phyloP scores from a whole-genome alignment of 106 monocot genomes.

The Posidonia australis region DNA sequence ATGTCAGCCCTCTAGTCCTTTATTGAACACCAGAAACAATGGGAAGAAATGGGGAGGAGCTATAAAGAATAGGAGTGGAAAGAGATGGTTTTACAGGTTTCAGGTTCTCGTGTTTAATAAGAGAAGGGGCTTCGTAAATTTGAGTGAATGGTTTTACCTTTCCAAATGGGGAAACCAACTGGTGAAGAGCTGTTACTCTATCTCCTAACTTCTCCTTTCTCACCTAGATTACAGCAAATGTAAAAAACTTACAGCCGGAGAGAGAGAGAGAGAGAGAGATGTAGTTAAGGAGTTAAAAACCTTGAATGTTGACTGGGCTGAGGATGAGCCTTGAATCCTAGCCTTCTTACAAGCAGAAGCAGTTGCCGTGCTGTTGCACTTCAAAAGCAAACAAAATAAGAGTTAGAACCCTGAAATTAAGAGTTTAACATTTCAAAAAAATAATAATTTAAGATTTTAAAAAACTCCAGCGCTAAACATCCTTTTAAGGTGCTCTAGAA shows the following conservation, averaged over 20 bases:
- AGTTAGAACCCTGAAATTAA: no score
- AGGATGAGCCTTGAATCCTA: constrained; percentile 58
- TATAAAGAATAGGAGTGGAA: no score
- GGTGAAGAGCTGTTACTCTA: constrained; percentile 83
- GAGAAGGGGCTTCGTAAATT: background rate
- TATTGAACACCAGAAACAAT: constrained; percentile 12
- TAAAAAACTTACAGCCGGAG: background rate
- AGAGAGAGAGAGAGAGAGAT: constrained; percentile 3
- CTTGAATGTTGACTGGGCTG: constrained; percentile 69
- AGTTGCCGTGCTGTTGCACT: constrained; percentile 71
- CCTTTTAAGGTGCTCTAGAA: no score
- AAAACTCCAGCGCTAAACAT: no score
- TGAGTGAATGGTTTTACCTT: constrained; percentile 36
- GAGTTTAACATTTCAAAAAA: no score
- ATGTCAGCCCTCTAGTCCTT: constrained; percentile 21
- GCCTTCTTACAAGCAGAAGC: constrained; percentile 71
- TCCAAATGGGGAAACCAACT: constrained; percentile 94
- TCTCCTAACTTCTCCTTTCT: constrained; percentile 96
- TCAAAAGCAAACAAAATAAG: constrained; percentile 10
- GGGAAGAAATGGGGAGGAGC: background rate
- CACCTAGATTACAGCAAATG: constrained; percentile 31
- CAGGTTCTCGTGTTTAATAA: background rate
- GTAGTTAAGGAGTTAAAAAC: constrained; percentile 13
- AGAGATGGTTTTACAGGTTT: no score
- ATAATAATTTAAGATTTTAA: no score